Base-by-base conservation (phyloP, 2,329 filamentous ascomycete species). In the Curvularia eragrostidis region DNA sequence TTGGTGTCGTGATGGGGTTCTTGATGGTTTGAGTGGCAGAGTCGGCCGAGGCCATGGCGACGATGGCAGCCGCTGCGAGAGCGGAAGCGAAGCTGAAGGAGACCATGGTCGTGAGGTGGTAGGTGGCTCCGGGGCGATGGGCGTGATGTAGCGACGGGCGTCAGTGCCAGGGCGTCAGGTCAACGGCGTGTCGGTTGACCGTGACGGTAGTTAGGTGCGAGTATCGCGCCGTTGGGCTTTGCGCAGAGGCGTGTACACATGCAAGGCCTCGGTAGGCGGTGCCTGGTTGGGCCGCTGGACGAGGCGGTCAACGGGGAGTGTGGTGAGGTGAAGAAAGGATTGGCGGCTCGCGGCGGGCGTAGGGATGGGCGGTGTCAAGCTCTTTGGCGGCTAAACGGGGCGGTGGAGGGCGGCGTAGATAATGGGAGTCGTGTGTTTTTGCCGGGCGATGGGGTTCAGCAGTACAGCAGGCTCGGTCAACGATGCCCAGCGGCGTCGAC, bases 51-150 rank as follows among this genome's bases (percentile, higher is more conserved):
- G 65, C 65, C 24, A 67, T 67, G 56, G 69, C 68, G 39, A 73
- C 52, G 26, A 76, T 51, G 12, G 75, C 65, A 32, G 71, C 69
- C 54, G 73, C 75, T 39, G 65, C 69, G 18, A 76, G 34, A 47
- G 68, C 73, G 61, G 73, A 72, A 53, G 68, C 52, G 50, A 72
- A 51, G 56, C 59, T 69, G 65, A 71, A 62, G 59, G 70, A 71
- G 23, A 77, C 58, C 76, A 78, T 78, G 63, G 50, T 69, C 59
- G 59, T 48, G 56, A 51, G 39, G 46, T 47, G 43, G 56, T 44
- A 28, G 34, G 48, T 52, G 51, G 38, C 39, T 52, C 43, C 38
- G 47, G 52, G 58, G 24, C 43, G 52, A 51, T 50, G 42, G 48
- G 42, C 41, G 42, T 38, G 51, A 41, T 55, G 51, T 50, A n/a